phyloP scores from a whole-genome alignment of 2,329 filamentous ascomycete genomes.

The Pseudonectria buxi region DNA sequence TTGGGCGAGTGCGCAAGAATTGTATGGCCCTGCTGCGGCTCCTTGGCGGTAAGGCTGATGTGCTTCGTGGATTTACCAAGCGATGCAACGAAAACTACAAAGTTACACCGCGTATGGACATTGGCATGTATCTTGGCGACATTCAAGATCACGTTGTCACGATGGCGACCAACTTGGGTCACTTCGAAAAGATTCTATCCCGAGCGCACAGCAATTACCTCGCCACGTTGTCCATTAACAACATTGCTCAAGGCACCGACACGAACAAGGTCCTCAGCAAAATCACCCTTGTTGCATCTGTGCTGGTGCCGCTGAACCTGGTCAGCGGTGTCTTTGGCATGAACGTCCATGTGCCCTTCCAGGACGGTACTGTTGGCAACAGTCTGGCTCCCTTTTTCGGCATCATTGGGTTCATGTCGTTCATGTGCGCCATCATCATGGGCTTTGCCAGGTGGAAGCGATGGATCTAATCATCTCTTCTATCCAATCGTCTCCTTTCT shows the following conservation, averaged over 20 bases:
- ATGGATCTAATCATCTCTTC: conserved; percentile 35
- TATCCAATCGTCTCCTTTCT: background rate
- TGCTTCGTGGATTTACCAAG: conserved; percentile 95
- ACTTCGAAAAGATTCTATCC: conserved; percentile 96
- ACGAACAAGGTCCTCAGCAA: conserved; percentile 89
- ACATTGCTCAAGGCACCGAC: conserved; percentile 77
- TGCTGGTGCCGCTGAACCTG: conserved; percentile 93
- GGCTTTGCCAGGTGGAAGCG: conserved; percentile 37
- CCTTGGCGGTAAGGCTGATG: conserved; percentile 94
- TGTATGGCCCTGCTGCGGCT: conserved; percentile 90
- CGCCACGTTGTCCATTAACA: conserved; percentile 87
- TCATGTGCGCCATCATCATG: conserved; percentile 43
- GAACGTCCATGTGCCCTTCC: conserved; percentile 72
- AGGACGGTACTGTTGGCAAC: conserved; percentile 36
- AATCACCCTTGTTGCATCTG: conserved; percentile 88
- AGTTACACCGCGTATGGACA: conserved; percentile 91
- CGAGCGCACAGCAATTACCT: conserved; percentile 94
- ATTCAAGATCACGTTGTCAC: conserved; percentile 99
- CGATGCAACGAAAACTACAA: conserved; percentile 97
- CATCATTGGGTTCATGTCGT: conserved; percentile 46
- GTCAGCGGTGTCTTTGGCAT: conserved; percentile 84
- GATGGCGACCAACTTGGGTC: conserved; percentile 93
- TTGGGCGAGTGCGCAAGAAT: conserved; percentile 87
- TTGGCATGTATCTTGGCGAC: conserved; percentile 91
- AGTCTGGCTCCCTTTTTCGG: conserved; percentile 49